These are phyloP conservation scores for Lathyrus tuberosus DNA, from an alignment of 306 rosid species.

Conservation along the genomic window DNA sequence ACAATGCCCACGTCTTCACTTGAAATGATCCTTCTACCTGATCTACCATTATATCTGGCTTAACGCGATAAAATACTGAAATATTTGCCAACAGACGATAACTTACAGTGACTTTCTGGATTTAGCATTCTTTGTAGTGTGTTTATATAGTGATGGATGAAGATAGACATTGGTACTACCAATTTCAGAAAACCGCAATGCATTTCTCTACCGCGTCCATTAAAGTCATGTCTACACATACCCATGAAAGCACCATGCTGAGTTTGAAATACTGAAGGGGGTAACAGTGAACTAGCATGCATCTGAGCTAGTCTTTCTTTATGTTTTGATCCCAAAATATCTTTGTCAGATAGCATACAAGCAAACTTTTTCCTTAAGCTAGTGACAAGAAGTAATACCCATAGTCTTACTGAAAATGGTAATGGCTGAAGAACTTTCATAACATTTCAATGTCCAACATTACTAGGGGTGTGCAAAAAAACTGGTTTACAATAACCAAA, in stretches of 20 bases:
- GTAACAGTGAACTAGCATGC: too few relatives aligned
- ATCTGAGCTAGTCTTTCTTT: too few relatives aligned
- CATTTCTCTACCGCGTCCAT: slow-evolving; percentile 58
- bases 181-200: slow-evolving; percentile 53
- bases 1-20: slow-evolving; percentile 66
- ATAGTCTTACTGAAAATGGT: too few relatives aligned
- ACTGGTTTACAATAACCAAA: too few relatives aligned
- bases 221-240: slow-evolving; percentile 60
- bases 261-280: too few relatives aligned
- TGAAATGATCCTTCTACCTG: slow-evolving; percentile 58
- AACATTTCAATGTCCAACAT: too few relatives aligned
- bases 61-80: slow-evolving; percentile 44
- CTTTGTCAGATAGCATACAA: too few relatives aligned
- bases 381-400: slow-evolving; percentile 79
- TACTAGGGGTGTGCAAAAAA: too few relatives aligned
- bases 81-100: slow-evolving; percentile 44
- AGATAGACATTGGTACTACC: slow-evolving; percentile 65
- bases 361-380: slow-evolving; percentile 71
- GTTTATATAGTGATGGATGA: slow-evolving; percentile 51
- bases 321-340: too few relatives aligned
- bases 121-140: slow-evolving; percentile 50
- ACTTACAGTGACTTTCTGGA: slow-evolving; percentile 41
- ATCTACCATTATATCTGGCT: slow-evolving; percentile 49
- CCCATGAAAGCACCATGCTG: too few relatives aligned
- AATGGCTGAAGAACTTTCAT: too few relatives aligned